Percentiles rank a stretch among this genome's conserved stretches.
Evolutionary conservation across 495 filamentous ascomycete species (phyloP).

Genomic region (Penicillium crystallinum): DNA sequence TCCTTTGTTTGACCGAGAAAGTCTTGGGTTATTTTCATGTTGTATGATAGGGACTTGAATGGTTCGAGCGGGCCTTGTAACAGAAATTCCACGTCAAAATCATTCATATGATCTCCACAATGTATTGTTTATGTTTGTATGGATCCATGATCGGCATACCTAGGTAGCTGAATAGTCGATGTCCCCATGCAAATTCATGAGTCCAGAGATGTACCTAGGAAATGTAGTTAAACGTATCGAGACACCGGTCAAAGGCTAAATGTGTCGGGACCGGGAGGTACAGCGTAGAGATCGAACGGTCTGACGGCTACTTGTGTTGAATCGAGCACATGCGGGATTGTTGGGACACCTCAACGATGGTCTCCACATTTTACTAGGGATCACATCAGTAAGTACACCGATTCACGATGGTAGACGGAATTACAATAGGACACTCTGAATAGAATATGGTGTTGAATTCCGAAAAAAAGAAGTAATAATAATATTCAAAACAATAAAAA

Average conservation of each 20-base stretch:
- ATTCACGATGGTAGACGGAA: no score
- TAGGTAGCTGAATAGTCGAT: no score
- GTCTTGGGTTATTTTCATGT: constrained; percentile 36
- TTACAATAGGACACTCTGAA: no score
- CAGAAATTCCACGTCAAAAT: constrained; percentile 35
- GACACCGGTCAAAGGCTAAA: neutral
- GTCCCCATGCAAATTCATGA: no score
- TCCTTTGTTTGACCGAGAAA: constrained; percentile 31
- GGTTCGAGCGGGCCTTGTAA: constrained; percentile 47
- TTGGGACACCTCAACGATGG: constrained; percentile 25
- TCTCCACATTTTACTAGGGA: constrained; percentile 12
- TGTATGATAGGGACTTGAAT: constrained; percentile 45
- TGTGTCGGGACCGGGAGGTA: neutral
- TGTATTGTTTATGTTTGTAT: constrained; percentile 1
- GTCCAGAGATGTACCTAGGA: neutral
- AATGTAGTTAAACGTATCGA: neutral
- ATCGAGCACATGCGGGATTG: constrained; percentile 23
- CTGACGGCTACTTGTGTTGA: constrained; percentile 25
- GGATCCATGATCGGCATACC: no score
- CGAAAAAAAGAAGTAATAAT: neutral
- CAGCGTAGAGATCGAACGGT: constrained; percentile 17
- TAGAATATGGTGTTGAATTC: no score
- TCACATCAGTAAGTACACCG: neutral
- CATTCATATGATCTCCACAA: neutral
- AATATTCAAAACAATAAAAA: neutral